phyloP scores from a whole-genome alignment of 2,329 filamentous ascomycete genomes.

The Bipolaris oryzae region DNA sequence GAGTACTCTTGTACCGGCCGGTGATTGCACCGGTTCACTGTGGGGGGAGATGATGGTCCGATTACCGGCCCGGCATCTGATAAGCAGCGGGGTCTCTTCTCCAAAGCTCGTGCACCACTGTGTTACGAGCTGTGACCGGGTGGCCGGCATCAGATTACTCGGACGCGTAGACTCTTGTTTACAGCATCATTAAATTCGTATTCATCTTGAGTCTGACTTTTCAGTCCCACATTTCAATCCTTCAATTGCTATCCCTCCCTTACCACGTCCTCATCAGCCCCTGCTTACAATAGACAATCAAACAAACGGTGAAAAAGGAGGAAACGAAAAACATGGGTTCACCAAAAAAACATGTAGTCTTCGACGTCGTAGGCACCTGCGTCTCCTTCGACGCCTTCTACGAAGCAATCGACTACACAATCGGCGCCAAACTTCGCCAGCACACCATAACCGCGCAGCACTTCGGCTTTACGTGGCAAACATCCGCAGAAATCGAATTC shows the following conservation, averaged over 20 bases:
- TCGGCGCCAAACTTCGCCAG: constrained; percentile 14
- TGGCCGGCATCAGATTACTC: not conserved
- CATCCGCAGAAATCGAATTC: constrained; percentile 22
- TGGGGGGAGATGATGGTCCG: not conserved
- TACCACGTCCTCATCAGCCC: too few species aligned
- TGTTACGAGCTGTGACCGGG: not conserved
- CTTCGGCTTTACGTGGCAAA: constrained; percentile 23
- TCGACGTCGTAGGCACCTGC: constrained; percentile 21
- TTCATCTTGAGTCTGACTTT: too few species aligned
- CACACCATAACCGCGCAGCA: constrained; percentile 12
- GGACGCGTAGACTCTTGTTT: too few species aligned
- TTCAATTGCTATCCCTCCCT: too few species aligned
- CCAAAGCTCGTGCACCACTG: not conserved
- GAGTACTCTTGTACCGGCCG: not conserved
- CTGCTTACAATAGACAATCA: too few species aligned
- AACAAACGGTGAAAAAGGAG: too few species aligned
- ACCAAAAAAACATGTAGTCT: constrained; percentile 16
- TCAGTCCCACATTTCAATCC: too few species aligned
- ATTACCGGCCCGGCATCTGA: constrained; percentile 4
- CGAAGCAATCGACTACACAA: constrained; percentile 12
- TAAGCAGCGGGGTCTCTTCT: not conserved
- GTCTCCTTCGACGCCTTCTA: constrained; percentile 22
- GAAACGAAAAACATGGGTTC: not conserved
- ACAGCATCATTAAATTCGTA: too few species aligned
- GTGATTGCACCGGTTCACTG: not conserved